These are phyloP conservation scores for Nemania sp. DNA, from an alignment of 2,329 filamentous ascomycete species.

Conservation along the genomic window DNA sequence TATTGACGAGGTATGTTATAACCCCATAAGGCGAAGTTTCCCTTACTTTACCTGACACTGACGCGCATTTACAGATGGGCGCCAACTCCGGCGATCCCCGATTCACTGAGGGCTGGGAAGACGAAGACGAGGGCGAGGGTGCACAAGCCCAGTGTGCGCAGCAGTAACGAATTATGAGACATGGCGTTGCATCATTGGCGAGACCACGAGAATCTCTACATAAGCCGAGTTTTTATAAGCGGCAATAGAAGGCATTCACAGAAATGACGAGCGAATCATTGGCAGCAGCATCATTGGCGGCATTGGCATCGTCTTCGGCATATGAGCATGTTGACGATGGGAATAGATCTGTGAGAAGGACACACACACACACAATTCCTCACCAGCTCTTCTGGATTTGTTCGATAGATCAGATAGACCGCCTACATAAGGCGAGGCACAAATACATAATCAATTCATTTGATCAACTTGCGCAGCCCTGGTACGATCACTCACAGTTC, in stretches of 20 bases:
- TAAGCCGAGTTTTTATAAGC: conserved; percentile 17
- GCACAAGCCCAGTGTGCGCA: conserved; percentile 71
- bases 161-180: conserved; percentile 57
- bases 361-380: conserved; percentile 1
- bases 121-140: conserved; percentile 70
- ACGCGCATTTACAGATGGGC: conserved; percentile 63
- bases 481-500: too few relatives aligned
- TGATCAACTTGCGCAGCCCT: not conserved
- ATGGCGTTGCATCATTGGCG: conserved; percentile 27
- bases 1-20: conserved; percentile 69
- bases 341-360: conserved; percentile 12
- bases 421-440: conserved; percentile 18
- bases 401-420: conserved; percentile 27
- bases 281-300: not conserved
- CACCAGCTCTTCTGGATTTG: conserved; percentile 10
- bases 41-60: not conserved
- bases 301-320: not conserved
- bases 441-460: conserved; percentile 8
- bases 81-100: conserved; percentile 70
- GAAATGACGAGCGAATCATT: conserved; percentile 4
- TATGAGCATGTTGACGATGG: not conserved
- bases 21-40: not conserved
- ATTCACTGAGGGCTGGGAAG: conserved; percentile 68
- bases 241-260: not conserved
- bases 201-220: conserved; percentile 21